Conservation (phyloP, 108 stramenopile genomes). For the Cyclotella distinguenda region DNA sequence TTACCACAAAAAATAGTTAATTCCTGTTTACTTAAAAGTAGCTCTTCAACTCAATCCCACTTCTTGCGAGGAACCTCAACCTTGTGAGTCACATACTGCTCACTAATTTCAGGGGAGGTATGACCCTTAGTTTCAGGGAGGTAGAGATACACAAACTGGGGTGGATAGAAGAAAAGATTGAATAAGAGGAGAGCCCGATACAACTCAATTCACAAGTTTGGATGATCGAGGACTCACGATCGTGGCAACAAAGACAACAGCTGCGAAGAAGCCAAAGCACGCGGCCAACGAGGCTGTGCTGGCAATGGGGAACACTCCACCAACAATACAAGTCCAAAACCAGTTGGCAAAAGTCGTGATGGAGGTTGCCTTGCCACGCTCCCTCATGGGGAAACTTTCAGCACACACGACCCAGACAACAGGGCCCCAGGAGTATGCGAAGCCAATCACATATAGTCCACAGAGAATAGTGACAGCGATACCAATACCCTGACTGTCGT, state of each 20-base stretch:
- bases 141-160: conserved; percentile 25
- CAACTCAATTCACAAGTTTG: neutral
- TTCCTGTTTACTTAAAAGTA: too few relatives aligned
- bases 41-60: conserved; percentile 27
- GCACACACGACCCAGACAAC: conserved; percentile 50
- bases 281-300: conserved; percentile 25
- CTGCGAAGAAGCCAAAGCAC: conserved; percentile 41
- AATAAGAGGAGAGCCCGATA: neutral
- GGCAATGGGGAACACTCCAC: conserved; percentile 25
- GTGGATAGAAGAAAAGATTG: neutral
- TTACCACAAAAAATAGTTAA: too few relatives aligned
- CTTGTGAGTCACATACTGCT: conserved; percentile 24
- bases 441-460: conserved; percentile 32
- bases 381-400: conserved; percentile 49
- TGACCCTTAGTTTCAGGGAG: conserved; percentile 23
- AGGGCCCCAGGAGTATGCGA: conserved; percentile 45
- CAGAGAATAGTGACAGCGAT: conserved; percentile 23
- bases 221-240: conserved; percentile 4
- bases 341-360: conserved; percentile 44
- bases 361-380: conserved; percentile 39
- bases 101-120: conserved; percentile 25
- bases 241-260: conserved; percentile 19
- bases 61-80: conserved; percentile 20
- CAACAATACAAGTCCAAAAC: conserved; percentile 31
- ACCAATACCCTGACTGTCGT: conserved; percentile 6